These are phyloP conservation scores for Carex cristatella DNA, from an alignment of 176 grass and related monocot genomes.

Conservation along the genomic window DNA sequence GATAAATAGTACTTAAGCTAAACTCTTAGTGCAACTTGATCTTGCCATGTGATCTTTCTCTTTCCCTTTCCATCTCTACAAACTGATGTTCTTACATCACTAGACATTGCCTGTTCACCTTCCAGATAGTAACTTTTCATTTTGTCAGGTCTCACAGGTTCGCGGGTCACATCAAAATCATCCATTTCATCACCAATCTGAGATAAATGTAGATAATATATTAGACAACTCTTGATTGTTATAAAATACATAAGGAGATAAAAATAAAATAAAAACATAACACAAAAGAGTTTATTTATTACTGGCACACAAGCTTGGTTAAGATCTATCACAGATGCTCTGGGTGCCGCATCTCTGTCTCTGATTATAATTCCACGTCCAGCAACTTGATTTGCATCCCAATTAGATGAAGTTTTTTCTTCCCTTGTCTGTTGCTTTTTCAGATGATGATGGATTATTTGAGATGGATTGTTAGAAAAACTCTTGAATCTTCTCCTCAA, in stretches of 20 bases:
- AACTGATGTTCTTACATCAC: slow-evolving; percentile 21
- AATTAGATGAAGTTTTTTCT: not conserved
- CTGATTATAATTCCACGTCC: not conserved
- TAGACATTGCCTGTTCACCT: slow-evolving; percentile 22
- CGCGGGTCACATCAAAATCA: slow-evolving; percentile 11
- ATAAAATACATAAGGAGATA: not conserved
- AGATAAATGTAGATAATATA: not conserved
- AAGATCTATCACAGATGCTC: slow-evolving; percentile 31
- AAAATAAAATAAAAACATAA: not conserved
- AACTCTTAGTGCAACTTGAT: slow-evolving; percentile 37
- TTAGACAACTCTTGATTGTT: not conserved
- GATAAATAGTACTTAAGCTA: slow-evolving; percentile 1
- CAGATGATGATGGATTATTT: slow-evolving; percentile 14
- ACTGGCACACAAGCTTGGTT: slow-evolving; percentile 31
- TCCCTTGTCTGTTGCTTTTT: slow-evolving; percentile 20
- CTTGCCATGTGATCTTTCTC: slow-evolving; percentile 48
- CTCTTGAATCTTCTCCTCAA: slow-evolving; percentile 33
- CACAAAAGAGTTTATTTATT: not conserved
- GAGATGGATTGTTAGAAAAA: slow-evolving; percentile 26
- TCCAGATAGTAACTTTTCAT: slow-evolving; percentile 14
- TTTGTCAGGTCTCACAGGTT: slow-evolving; percentile 18
- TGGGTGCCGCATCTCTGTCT: slow-evolving; percentile 19
- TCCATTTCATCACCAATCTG: slow-evolving; percentile 47
- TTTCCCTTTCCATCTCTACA: slow-evolving; percentile 41
- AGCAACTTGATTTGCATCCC: slow-evolving; percentile 6